Base-by-base conservation (phyloP, 2,329 filamentous ascomycete species). In the Diplocarpon rosae region DNA sequence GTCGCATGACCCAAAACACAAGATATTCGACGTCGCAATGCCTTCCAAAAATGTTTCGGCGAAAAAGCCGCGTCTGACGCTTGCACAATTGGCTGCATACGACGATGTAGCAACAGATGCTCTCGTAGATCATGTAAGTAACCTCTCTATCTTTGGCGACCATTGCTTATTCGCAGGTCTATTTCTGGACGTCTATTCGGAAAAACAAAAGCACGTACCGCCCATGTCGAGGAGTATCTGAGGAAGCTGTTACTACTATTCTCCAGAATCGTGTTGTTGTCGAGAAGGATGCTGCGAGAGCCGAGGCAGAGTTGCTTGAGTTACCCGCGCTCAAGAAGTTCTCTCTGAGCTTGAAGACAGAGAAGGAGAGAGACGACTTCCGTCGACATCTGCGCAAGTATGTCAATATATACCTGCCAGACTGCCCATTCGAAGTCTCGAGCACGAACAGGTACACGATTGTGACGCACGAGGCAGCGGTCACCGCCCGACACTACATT, bases 101-200 rank as follows among this genome's bases (percentile, higher is more conserved):
- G 92, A 98, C 67, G 92, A 98, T 65, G 81, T 96, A 53, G 72
- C 94, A 51, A 98, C 92, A 7, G 92, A 98, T 73, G 85, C 86
- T 55, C 78, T 98, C 42, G 81, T 98, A 49, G 92, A 98, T 66
- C 87, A 90, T 68, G 90, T 95, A 75, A 67, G 84, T 74, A 39
- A 39, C 41, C 41, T 42, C 20, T 3, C 42, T 37, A 13, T 15
- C 10, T n/a, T 43, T 42, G 11, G 49, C 36, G 27, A 15, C 15
- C 12, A 15, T 38, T 31, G 28, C 32, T 28, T 9, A 42, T 43
- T 46, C 53, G 30, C 54, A 95, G 90, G 83, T 87, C 9, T 95
- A 85, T 65, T 98, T 92, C 70, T 96, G 92, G 90, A 90, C 90
- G 5, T 85, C 78, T 3, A 95, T 95, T 47, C 89, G 90, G 52